Conservation (phyloP, 1,139 yeast genomes). For the Pichia sorboxylosa region DNA sequence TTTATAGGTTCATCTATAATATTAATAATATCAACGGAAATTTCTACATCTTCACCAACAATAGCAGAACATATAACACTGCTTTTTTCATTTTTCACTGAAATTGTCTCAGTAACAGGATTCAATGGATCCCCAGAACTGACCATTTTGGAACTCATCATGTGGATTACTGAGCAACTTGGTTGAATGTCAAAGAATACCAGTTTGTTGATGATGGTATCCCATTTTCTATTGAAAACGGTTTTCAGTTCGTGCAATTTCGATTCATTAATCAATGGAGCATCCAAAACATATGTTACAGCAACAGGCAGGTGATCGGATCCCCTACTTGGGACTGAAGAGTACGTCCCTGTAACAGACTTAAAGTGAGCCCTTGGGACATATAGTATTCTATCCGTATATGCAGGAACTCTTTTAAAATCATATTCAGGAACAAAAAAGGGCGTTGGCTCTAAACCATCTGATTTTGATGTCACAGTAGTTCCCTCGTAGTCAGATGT, state of each 20-base stretch:
- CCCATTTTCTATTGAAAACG: constrained; percentile 13
- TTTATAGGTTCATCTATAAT: constrained; percentile 8
- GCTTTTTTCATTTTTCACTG: constrained; percentile 3
- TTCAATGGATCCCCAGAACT: neutral
- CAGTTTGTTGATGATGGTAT: constrained; percentile 14
- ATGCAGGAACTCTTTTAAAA: constrained; percentile 57
- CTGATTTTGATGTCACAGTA: neutral
- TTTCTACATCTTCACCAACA: constrained; percentile 9
- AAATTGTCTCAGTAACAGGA: constrained; percentile 4
- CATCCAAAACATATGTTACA: constrained; percentile 36
- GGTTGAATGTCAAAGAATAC: constrained; percentile 10
- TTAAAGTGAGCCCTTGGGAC: constrained; percentile 27
- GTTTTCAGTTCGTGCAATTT: constrained; percentile 6
- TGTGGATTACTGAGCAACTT: constrained; percentile 1
- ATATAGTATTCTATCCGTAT: constrained; percentile 61
- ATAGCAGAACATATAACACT: constrained; percentile 4
- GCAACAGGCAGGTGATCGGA: constrained; percentile 74
- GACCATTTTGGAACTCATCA: neutral
- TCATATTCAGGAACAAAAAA: constrained; percentile 31
- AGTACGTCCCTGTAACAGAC: constrained; percentile 28
- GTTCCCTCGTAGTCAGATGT: too few species aligned
- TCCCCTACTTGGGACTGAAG: constrained; percentile 30
- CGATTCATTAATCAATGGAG: constrained; percentile 36
- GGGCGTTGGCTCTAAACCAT: constrained; percentile 23
- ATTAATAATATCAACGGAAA: constrained; percentile 5